phyloP scores from a whole-genome alignment of 345 rosid genomes.

The Trapa incisa region DNA sequence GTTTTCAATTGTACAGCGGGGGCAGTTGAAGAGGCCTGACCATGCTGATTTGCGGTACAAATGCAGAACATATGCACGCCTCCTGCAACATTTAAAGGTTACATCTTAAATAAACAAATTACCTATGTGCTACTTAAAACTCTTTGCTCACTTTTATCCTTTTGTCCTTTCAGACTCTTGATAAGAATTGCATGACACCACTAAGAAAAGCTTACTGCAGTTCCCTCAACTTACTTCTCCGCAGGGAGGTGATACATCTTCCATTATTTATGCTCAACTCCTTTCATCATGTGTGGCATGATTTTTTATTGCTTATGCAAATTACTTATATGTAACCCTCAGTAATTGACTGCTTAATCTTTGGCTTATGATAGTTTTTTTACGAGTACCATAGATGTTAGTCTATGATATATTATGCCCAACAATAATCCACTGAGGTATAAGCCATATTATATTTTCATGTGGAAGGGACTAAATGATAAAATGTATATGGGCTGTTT shows the following conservation, averaged over 20 bases:
- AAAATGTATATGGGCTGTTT: background rate
- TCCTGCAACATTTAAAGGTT: slow-evolving; percentile 93
- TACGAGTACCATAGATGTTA: background rate
- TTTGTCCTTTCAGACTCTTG: slow-evolving; percentile 59
- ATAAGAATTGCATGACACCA: slow-evolving; percentile 73
- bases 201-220: slow-evolving; percentile 95
- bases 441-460: background rate
- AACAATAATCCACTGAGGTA: background rate
- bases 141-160: slow-evolving; percentile 4
- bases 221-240: slow-evolving; percentile 94
- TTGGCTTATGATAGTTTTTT: background rate
- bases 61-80: slow-evolving; percentile 99
- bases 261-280: background rate
- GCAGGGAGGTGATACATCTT: slow-evolving; percentile 72
- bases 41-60: slow-evolving; percentile 98
- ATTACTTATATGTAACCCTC: background rate
- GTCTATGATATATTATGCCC: background rate
- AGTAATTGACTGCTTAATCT: background rate
- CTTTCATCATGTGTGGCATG: background rate
- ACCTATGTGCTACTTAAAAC: background rate
- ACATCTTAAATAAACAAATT: slow-evolving; percentile 7
- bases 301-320: background rate
- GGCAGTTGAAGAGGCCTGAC: slow-evolving; percentile 97
- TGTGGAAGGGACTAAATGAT: background rate
- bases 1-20: slow-evolving; percentile 42